phyloP scores from a whole-genome alignment of 2,329 filamentous ascomycete genomes.

The Botryotinia convoluta region DNA sequence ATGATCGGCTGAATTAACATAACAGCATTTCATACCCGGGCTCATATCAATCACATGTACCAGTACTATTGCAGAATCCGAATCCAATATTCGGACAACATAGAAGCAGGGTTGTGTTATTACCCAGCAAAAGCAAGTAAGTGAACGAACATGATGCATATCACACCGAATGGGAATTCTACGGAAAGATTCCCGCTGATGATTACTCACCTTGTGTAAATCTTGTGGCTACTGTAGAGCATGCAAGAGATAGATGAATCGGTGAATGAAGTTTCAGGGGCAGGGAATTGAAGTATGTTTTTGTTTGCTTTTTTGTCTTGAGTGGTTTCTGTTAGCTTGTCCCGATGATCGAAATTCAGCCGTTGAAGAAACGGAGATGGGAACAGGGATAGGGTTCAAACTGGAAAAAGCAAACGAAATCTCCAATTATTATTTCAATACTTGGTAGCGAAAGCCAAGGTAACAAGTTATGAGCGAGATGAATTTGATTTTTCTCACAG shows the following conservation, averaged over 20 bases:
- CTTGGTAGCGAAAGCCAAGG: slow-evolving; percentile 7
- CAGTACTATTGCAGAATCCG: neutral
- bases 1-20: neutral
- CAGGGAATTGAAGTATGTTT: neutral
- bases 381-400: neutral
- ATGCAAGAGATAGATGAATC: slow-evolving; percentile 4
- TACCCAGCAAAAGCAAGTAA: neutral
- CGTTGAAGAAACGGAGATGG: slow-evolving; percentile 15
- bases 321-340: neutral
- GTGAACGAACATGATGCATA: neutral
- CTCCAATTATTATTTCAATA: neutral
- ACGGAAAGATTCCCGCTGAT: neutral
- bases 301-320: neutral
- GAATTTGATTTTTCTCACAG: neutral
- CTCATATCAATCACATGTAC: neutral
- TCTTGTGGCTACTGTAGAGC: neutral
- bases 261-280: slow-evolving; percentile 1
- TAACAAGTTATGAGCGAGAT: neutral
- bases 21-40: neutral
- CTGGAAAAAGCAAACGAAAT: neutral
- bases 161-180: slow-evolving; percentile 8
- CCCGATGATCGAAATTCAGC: slow-evolving; percentile 5
- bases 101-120: neutral
- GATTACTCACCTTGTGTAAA: slow-evolving; percentile 4
- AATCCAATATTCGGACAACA: neutral